Evolutionary conservation across 2,329 filamentous ascomycete species (phyloP).

Genomic region (Fusarium piperis): DNA sequence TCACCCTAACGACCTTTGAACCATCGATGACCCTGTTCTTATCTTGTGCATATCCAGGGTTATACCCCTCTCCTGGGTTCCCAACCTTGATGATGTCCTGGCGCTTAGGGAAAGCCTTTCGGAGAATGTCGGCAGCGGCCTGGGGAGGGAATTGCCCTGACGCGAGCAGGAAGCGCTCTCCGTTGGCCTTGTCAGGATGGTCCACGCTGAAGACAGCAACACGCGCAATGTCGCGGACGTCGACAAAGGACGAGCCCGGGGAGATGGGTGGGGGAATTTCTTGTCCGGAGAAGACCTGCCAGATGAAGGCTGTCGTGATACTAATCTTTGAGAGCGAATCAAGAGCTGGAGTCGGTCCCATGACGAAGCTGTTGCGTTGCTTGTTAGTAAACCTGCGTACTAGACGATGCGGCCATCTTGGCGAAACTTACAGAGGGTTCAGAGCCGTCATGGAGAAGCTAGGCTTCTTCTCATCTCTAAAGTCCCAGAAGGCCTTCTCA

Average conservation of each 20-base stretch:
- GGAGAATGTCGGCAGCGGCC: slow-evolving; percentile 38
- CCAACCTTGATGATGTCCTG: slow-evolving; percentile 34
- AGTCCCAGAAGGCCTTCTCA: slow-evolving; percentile 39
- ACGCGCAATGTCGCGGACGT: slow-evolving; percentile 38
- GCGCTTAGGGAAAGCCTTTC: slow-evolving; percentile 32
- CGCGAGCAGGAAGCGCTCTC: slow-evolving; percentile 32
- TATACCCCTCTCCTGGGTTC: slow-evolving; percentile 32
- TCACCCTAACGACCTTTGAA: slow-evolving; percentile 29
- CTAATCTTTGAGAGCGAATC: slow-evolving; percentile 34
- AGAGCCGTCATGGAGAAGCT: slow-evolving; percentile 36
- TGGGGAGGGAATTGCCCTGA: slow-evolving; percentile 33
- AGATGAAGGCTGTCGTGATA: slow-evolving; percentile 34
- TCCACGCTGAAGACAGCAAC: slow-evolving; percentile 36
- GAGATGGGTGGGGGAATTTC: slow-evolving; percentile 32
- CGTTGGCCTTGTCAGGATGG: slow-evolving; percentile 28
- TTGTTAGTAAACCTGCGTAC: not conserved
- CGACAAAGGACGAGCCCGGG: slow-evolving; percentile 23
- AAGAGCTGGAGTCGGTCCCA: slow-evolving; percentile 34
- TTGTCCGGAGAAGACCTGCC: slow-evolving; percentile 34
- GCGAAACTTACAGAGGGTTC: slow-evolving; percentile 34
- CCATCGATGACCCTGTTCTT: slow-evolving; percentile 25
- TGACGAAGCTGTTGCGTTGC: slow-evolving; percentile 30
- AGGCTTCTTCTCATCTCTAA: slow-evolving; percentile 32
- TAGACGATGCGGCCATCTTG: not conserved
- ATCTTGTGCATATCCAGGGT: slow-evolving; percentile 15